phyloP scores from a whole-genome alignment of 2,329 filamentous ascomycete genomes.

The Exophiala sp. region DNA sequence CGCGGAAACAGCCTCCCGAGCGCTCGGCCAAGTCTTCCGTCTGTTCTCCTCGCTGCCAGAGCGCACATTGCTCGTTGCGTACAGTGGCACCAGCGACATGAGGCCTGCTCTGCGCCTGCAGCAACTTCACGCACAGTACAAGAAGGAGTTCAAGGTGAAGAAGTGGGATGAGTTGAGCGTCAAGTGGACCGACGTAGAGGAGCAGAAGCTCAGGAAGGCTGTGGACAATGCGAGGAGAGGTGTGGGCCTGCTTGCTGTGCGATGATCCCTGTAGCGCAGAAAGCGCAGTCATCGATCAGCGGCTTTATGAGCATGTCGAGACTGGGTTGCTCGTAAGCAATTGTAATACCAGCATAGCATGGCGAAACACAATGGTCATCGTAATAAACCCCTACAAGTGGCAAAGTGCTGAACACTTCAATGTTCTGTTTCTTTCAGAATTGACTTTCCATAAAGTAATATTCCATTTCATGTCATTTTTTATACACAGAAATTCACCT shows the following conservation, averaged over 20 bases:
- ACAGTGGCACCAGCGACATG: constrained; percentile 62
- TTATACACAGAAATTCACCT: too few species aligned
- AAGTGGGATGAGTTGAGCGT: constrained; percentile 63
- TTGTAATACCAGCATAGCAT: too few species aligned
- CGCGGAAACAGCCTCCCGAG: constrained; percentile 49
- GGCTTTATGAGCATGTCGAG: not conserved
- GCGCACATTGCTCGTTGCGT: constrained; percentile 58
- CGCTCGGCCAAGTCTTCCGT: constrained; percentile 48
- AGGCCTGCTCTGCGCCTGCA: constrained; percentile 55
- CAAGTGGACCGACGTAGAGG: constrained; percentile 63
- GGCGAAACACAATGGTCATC: too few species aligned
- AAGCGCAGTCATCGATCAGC: not conserved
- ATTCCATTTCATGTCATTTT: too few species aligned
- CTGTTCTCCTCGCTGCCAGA: constrained; percentile 56
- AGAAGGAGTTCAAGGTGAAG: constrained; percentile 55
- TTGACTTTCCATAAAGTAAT: too few species aligned
- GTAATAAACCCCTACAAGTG: too few species aligned
- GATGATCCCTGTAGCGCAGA: constrained; percentile 36
- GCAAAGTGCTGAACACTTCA: too few species aligned
- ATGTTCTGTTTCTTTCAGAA: too few species aligned
- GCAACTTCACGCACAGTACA: constrained; percentile 53
- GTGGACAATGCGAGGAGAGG: constrained; percentile 56
- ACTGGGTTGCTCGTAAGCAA: too few species aligned
- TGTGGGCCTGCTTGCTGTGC: constrained; percentile 58
- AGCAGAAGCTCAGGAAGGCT: constrained; percentile 56